Percentiles rank a stretch among this genome's conserved stretches.
Evolutionary conservation across 2,329 filamentous ascomycete genomes (phyloP).

Genomic region (Chrysoporthe deuterocubensis): DNA sequence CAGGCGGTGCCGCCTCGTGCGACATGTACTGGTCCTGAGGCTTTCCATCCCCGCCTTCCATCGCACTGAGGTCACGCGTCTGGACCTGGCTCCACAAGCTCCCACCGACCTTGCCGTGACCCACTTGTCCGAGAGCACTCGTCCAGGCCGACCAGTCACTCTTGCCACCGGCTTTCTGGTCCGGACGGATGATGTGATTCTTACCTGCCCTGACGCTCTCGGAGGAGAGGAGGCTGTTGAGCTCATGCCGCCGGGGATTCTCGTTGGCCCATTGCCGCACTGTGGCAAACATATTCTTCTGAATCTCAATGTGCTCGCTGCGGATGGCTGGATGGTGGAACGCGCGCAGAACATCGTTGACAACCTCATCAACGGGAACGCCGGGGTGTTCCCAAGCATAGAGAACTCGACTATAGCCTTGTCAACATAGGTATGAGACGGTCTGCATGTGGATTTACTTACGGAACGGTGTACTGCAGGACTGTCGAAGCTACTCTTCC

Average conservation of each 20-base stretch:
- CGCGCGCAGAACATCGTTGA: conserved; percentile 77
- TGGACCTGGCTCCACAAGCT: conserved; percentile 66
- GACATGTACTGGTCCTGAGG: conserved; percentile 32
- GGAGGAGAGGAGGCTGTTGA: conserved; percentile 79
- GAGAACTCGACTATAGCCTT: conserved; percentile 66
- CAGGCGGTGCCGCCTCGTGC: conserved; percentile 29
- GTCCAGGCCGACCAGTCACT: conserved; percentile 44
- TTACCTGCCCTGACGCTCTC: conserved; percentile 81
- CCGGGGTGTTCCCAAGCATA: conserved; percentile 92
- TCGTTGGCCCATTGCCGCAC: conserved; percentile 81
- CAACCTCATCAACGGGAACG: conserved; percentile 80
- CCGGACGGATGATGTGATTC: conserved; percentile 67
- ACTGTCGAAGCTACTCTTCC: conserved; percentile 75
- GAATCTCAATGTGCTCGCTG: conserved; percentile 75
- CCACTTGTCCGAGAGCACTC: conserved; percentile 38
- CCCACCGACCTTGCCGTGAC: conserved; percentile 62
- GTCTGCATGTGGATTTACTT: conserved; percentile 39
- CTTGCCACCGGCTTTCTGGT: conserved; percentile 38
- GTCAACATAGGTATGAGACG: conserved; percentile 31
- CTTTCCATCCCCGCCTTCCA: conserved; percentile 52
- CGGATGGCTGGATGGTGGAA: conserved; percentile 92
- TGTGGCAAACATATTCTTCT: conserved; percentile 85
- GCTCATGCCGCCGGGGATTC: conserved; percentile 65
- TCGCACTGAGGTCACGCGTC: conserved; percentile 59
- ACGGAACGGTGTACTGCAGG: conserved; percentile 84